A percentile compares a stretch with the other conserved stretches of the same genome.
Conservation (phyloP, 371 early-diverging fungal species). For the Mucor sp. region DNA sequence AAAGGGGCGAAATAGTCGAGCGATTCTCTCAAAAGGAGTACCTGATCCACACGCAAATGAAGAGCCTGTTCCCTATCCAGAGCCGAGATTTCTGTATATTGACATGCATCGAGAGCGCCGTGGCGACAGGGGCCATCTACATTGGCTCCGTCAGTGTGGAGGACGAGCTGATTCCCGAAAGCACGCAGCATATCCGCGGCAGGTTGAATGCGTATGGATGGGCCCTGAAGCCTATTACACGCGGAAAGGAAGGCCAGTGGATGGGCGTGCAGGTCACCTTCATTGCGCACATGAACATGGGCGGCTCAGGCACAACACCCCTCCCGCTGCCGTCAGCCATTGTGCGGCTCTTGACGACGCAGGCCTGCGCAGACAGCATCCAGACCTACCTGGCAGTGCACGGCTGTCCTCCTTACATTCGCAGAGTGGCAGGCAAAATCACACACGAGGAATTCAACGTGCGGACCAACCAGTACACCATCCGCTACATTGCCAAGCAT, state of each 20-base stretch:
- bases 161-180: conserved; percentile 50
- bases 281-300: conserved; percentile 62
- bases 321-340: conserved; percentile 52
- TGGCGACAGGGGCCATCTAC: conserved; percentile 52
- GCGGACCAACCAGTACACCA: conserved; percentile 27
- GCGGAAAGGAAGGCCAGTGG: conserved; percentile 15
- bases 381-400: conserved; percentile 45
- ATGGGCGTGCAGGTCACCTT: conserved; percentile 50
- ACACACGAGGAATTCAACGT: conserved; percentile 33
- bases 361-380: conserved; percentile 46
- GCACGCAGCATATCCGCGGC: conserved; percentile 47
- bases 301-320: conserved; percentile 22
- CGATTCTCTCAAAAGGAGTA: conserved; percentile 60
- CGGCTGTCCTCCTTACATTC: conserved; percentile 62
- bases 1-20: conserved; percentile 53
- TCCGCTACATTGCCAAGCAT: conserved; percentile 43
- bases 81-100: conserved; percentile 55
- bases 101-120: conserved; percentile 55
- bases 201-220: conserved; percentile 56
- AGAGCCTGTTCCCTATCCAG: conserved; percentile 53
- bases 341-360: conserved; percentile 45
- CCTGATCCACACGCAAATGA: conserved; percentile 48
- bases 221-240: conserved; percentile 47
- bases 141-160: conserved; percentile 60
- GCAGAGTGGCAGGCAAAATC: conserved; percentile 48